Base-by-base conservation (phyloP, 371 early-diverging fungal genomes). In the Rhizomucor miehei region DNA sequence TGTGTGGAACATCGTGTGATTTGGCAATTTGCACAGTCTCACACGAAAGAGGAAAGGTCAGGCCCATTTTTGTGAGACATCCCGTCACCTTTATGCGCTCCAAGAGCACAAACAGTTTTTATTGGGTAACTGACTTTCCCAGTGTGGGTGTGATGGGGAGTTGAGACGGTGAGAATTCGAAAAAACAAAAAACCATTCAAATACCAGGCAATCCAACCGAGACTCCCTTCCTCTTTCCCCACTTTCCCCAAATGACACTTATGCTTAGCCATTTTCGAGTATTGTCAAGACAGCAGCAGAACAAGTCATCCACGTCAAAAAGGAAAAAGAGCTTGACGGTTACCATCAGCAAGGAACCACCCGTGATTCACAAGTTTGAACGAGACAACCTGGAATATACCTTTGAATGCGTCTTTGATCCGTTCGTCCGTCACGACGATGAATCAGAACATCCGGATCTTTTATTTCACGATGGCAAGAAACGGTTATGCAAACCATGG, bases 391-490 rank as follows among this genome's bases (percentile, higher is more conserved):
- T 69, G 6, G 75, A 75, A 59, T 66, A 65, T 17, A 52, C 61
- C 1, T 67, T 66, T 44, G 75, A 75, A 36, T 75, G 66, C 40
- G 71, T 75, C 17, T 75, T 67, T 71, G 75, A 75, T 62, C 75
- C 75, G 1, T 39, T 54, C 17, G 75, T 75, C 0, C 56, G 58
- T 36, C 75, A 75, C 48, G 75, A 75, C 44, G 63, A 65, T 12
- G 75, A 75, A 63, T 56, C 64, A 48, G 75, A 75, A 21, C 71
- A 75, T 38, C 69, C 72, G 19, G 75, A 71, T 56, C 41, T 71
- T 4, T 38, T 56, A 13, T 59, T 55, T 38, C 25, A 24, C 12
- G 50, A 57, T 9, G 34, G 41, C 16, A 38, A 54, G 44, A 65
- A 60, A 20, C 48, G 52, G 5, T 19, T 59, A 1, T 49, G 56